phyloP scores from a whole-genome alignment of 1,284 basidiomycete genomes.

The Papiliotrema nemorosa region DNA sequence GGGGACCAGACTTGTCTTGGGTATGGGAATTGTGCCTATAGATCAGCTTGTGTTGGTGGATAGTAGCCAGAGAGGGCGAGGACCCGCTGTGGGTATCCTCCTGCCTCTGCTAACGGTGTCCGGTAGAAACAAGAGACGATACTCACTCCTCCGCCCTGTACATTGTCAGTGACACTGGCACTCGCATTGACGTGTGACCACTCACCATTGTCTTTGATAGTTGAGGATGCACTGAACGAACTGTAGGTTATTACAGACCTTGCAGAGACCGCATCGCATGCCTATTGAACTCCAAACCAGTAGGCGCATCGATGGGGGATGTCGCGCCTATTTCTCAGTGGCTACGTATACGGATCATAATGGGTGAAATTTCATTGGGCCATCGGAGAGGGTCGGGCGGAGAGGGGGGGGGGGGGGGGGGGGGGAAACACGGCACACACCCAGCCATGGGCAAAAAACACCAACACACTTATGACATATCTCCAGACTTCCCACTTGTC shows the following conservation, averaged over 20 bases:
- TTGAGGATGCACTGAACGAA: not conserved
- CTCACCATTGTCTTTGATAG: not conserved
- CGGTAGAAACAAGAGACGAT: not conserved
- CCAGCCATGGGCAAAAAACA: not conserved
- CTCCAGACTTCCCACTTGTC: not conserved
- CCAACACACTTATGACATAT: not conserved
- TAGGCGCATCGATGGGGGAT: not conserved
- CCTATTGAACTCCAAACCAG: not conserved
- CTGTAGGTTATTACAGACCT: not conserved
- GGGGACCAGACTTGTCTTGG: conserved; percentile 59
- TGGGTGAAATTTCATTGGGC: not conserved
- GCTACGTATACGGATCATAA: too few relatives aligned
- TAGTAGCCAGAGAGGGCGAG: not conserved
- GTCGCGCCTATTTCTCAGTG: not conserved
- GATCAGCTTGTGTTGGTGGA: not conserved
- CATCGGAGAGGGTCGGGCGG: not conserved
- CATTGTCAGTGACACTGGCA: not conserved
- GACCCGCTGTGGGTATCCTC: not conserved
- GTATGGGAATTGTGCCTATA: conserved; percentile 53
- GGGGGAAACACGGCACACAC: too few relatives aligned
- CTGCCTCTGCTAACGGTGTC: not conserved
- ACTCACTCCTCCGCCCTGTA: conserved; percentile 12
- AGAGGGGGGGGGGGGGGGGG: too few relatives aligned
- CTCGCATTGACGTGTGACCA: not conserved
- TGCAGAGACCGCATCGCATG: not conserved